A percentile compares a stretch with the other conserved stretches of the same genome.
Conservation (phyloP, 805 yeast genomes). For the Candida vartiovaarae region DNA sequence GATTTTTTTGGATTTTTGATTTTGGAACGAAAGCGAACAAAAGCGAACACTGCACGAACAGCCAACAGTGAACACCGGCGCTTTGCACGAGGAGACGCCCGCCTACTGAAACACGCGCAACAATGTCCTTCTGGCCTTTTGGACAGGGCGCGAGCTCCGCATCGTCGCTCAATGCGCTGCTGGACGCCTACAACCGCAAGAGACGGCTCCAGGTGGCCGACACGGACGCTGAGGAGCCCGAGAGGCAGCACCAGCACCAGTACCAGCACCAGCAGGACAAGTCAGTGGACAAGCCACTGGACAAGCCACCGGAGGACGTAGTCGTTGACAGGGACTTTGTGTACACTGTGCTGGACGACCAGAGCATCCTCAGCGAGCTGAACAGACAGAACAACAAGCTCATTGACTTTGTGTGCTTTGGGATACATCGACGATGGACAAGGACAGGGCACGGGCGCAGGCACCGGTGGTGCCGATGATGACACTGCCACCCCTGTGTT, state of each 20-base stretch:
- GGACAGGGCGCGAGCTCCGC: constrained; percentile 29
- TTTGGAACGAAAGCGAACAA: too few species aligned
- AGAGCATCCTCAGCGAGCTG: constrained; percentile 30
- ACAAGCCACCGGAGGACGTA: constrained; percentile 3
- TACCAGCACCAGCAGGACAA: too few species aligned
- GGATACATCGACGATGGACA: constrained; percentile 26
- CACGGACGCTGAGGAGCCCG: neutral
- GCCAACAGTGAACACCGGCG: neutral
- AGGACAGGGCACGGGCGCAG: neutral
- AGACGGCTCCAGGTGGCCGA: constrained; percentile 7
- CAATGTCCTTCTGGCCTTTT: constrained; percentile 41
- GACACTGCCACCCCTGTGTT: constrained; percentile 32
- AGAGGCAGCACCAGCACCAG: too few species aligned
- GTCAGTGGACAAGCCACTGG: too few species aligned
- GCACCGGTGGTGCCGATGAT: constrained; percentile 10
- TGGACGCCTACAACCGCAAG: constrained; percentile 32
- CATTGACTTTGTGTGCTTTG: constrained; percentile 45
- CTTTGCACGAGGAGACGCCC: neutral
- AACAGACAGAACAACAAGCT: constrained; percentile 34
- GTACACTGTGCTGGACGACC: constrained; percentile 30
- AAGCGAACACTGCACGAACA: neutral
- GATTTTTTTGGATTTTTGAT: too few species aligned
- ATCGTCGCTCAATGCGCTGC: constrained; percentile 31
- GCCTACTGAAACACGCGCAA: neutral
- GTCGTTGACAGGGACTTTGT: constrained; percentile 26